Evolutionary conservation across 208 protist species (phyloP), one percentile per base, ranked within the genome.

Genomic region (Trichomonas vaginalis): DNA sequence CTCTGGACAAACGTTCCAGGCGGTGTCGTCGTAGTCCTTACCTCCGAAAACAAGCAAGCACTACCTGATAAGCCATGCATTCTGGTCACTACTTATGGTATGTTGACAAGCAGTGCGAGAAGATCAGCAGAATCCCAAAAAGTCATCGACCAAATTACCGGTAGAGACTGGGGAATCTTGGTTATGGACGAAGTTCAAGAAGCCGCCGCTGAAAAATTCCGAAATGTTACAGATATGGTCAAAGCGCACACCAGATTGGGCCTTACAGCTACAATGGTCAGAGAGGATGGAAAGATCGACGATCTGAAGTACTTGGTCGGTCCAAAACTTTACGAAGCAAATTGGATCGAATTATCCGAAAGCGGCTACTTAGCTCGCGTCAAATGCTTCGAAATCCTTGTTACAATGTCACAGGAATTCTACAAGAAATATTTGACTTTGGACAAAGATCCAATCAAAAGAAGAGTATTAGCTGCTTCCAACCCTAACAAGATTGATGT

Each of bases 231-330:
- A 56, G 62, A 79, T 49, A 95, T 83, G 95, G 96, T 99, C 9
- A 97, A 98, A 48, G 97, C 98, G 0, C 98, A 99, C 96, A 98
- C 98, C 95, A 99, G 99, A 96, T 96, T 99, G 2, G 99, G 99
- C 46, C 98, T 99, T 14, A 99, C 96, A 45, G 96, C 96, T 17
- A 97, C 96, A 46, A 87, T 97, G 14, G 87, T 97, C 3, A 0
- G 98, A 79, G 99, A 99, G 97, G 99, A 99, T 97, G 98, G 99
- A 56, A 98, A 98, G 87, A 99, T 99, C 95, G 96, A 97, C 23
- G 98, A 99, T 96, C 97, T 99, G 0, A 98, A 99, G 90, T 98
- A 98, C 96, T 97, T 99, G 10, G 99, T 99, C 82, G 99, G 99
- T 1, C 99, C 99, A 23, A 99, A 99, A 96, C 96, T 97, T n/a